Evolutionary conservation across 352 stramenopile species (phyloP).

Genomic region (Pythium dissotocum): DNA sequence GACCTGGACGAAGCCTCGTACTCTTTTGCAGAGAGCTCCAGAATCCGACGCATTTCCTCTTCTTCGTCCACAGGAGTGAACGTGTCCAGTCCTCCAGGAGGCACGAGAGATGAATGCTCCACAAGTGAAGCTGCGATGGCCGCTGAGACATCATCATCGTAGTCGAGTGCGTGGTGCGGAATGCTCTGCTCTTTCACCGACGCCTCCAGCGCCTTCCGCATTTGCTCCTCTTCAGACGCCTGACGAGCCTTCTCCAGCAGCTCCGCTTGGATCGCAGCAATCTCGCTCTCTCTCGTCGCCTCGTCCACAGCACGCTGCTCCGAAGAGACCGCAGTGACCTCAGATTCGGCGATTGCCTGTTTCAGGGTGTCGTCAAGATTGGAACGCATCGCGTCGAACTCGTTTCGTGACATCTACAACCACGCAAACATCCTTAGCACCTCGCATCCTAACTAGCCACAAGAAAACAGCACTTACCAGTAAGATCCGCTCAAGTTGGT

Average conservation of each 20-base stretch:
- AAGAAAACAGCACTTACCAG: constrained; percentile 36
- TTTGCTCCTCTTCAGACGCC: constrained; percentile 71
- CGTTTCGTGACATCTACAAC: constrained; percentile 61
- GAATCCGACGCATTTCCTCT: constrained; percentile 50
- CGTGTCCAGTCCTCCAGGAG: not conserved
- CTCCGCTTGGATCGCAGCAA: constrained; percentile 70
- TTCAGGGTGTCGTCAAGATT: constrained; percentile 81
- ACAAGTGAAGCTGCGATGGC: constrained; percentile 69
- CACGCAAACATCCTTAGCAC: constrained; percentile 1
- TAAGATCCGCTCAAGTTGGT: constrained; percentile 68
- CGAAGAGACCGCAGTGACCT: constrained; percentile 23
- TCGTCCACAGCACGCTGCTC: constrained; percentile 51
- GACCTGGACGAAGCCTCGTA: constrained; percentile 25
- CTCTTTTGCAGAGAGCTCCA: constrained; percentile 67
- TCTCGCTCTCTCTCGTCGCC: constrained; percentile 71
- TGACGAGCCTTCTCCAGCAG: constrained; percentile 67
- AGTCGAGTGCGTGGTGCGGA: constrained; percentile 24
- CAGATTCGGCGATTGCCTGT: constrained; percentile 50
- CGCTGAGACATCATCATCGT: constrained; percentile 57
- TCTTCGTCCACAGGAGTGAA: constrained; percentile 46
- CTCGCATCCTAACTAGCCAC: not conserved
- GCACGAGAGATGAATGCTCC: constrained; percentile 12
- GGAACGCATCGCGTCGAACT: constrained; percentile 76
- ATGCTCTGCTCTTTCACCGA: constrained; percentile 40
- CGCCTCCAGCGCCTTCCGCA: constrained; percentile 67